These are phyloP conservation scores for Apiotrichum montevideense DNA, from an alignment of 1,284 basidiomycete genomes.

Conservation along the genomic window DNA sequence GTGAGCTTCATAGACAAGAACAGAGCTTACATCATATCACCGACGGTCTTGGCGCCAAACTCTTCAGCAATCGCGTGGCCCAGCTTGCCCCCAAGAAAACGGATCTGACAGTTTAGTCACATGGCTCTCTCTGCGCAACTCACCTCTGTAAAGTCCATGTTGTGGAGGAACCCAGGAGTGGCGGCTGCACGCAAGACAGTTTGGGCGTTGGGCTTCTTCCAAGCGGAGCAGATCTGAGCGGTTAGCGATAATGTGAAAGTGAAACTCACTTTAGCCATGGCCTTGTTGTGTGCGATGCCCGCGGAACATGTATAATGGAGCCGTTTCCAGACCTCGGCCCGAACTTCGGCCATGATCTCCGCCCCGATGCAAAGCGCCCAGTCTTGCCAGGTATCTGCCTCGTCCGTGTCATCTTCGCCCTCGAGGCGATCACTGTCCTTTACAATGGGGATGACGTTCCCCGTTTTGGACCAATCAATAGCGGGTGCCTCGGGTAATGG, in stretches of 20 bases:
- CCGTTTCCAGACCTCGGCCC: slow-evolving; percentile 61
- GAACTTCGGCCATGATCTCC: slow-evolving; percentile 73
- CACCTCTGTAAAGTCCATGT: slow-evolving; percentile 82
- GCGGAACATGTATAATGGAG: slow-evolving; percentile 93
- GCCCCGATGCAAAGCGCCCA: slow-evolving; percentile 83
- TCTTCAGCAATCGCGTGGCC: slow-evolving; percentile 79
- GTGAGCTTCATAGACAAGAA: slow-evolving; percentile 2
- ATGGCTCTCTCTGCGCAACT: background rate
- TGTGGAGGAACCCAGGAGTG: slow-evolving; percentile 71
- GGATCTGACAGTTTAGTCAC: slow-evolving; percentile 57
- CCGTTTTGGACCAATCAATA: slow-evolving; percentile 60
- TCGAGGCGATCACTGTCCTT: slow-evolving; percentile 29
- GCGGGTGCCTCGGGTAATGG: slow-evolving; percentile 71
- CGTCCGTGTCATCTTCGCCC: slow-evolving; percentile 19
- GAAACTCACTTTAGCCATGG: slow-evolving; percentile 72
- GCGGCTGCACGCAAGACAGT: slow-evolving; percentile 75
- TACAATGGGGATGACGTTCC: slow-evolving; percentile 63
- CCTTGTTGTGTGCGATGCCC: slow-evolving; percentile 89
- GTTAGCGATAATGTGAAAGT: background rate
- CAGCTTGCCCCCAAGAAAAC: slow-evolving; percentile 91
- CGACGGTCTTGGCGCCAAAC: slow-evolving; percentile 81
- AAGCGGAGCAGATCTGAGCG: slow-evolving; percentile 73
- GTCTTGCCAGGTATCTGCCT: slow-evolving; percentile 73
- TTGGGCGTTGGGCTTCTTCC: slow-evolving; percentile 79
- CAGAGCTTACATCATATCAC: slow-evolving; percentile 66